phyloP scores from a whole-genome alignment of 495 filamentous ascomycete species.

The Venustampulla echinocandica region DNA sequence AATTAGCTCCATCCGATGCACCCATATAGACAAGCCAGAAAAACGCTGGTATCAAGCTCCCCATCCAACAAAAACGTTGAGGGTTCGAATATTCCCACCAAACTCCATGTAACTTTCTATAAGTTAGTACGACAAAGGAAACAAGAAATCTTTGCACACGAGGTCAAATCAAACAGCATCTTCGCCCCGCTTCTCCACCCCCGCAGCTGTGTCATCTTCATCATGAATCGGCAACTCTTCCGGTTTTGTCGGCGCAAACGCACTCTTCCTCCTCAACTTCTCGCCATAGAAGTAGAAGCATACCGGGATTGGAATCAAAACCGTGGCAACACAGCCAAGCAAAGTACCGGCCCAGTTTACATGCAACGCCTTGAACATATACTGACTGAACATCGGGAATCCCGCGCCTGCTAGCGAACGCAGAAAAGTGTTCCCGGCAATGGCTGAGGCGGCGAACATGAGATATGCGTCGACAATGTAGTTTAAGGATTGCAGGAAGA shows the following conservation, averaged over 20 bases:
- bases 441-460: constrained; percentile 80
- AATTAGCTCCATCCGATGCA: too few species aligned
- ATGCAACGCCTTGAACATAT: constrained; percentile 73
- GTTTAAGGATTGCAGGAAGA: constrained; percentile 79
- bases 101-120: too few species aligned
- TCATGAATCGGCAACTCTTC: constrained; percentile 8
- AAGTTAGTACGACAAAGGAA: not conserved
- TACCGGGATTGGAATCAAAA: constrained; percentile 67
- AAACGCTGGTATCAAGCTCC: not conserved
- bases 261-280: constrained; percentile 55
- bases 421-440: constrained; percentile 83
- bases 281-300: constrained; percentile 55
- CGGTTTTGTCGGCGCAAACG: constrained; percentile 52
- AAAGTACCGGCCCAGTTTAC: constrained; percentile 72
- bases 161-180: constrained; percentile 1
- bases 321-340: constrained; percentile 61
- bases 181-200: not conserved
- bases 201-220: not conserved
- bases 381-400: constrained; percentile 73
- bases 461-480: constrained; percentile 86
- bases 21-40: too few species aligned
- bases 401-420: constrained; percentile 67
- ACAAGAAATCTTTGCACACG: not conserved
- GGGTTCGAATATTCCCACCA: not conserved
- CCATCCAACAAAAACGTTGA: not conserved